Conservation (phyloP, 2,329 filamentous ascomycete genomes). For the Colletotrichum liaoningense region DNA sequence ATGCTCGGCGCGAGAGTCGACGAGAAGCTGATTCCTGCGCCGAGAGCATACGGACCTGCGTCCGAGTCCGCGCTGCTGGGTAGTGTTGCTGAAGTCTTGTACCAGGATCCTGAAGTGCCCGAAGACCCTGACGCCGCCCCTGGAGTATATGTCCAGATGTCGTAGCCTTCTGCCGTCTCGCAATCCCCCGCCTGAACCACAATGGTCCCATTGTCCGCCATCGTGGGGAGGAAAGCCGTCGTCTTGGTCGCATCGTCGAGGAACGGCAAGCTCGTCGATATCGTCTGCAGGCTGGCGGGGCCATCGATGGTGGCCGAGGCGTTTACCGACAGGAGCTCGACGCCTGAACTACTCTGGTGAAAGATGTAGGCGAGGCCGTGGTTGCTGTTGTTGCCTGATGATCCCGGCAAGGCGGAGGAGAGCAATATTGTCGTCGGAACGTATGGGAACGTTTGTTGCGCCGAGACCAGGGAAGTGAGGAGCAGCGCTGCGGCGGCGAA, state of each 20-base stretch:
- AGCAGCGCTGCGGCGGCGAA: constrained; percentile 28
- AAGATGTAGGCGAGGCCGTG: constrained; percentile 77
- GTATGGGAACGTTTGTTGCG: constrained; percentile 74
- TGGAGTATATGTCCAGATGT: constrained; percentile 76
- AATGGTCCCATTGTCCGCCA: constrained; percentile 76
- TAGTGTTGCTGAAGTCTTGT: constrained; percentile 42
- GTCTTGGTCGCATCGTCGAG: constrained; percentile 57
- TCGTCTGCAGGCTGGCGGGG: constrained; percentile 56
- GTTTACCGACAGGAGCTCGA: constrained; percentile 73
- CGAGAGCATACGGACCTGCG: constrained; percentile 61
- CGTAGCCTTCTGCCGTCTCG: constrained; percentile 59
- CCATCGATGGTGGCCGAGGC: constrained; percentile 67
- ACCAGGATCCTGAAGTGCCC: constrained; percentile 57
- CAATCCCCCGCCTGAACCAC: constrained; percentile 83
- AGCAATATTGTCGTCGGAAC: constrained; percentile 80
- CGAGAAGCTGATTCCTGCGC: constrained; percentile 75
- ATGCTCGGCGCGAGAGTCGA: constrained; percentile 64
- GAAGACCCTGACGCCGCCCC: constrained; percentile 49
- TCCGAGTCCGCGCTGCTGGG: constrained; percentile 37
- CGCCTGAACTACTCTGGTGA: constrained; percentile 57
- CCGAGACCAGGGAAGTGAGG: constrained; percentile 34
- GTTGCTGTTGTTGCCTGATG: constrained; percentile 51
- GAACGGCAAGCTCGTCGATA: constrained; percentile 73
- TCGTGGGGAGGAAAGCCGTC: constrained; percentile 74
- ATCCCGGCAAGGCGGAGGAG: constrained; percentile 56